A percentile compares a stretch with the other conserved stretches of the same genome.
phyloP scores from a whole-genome alignment of 768 basidiomycete species.

The Crepidotus variabilis region DNA sequence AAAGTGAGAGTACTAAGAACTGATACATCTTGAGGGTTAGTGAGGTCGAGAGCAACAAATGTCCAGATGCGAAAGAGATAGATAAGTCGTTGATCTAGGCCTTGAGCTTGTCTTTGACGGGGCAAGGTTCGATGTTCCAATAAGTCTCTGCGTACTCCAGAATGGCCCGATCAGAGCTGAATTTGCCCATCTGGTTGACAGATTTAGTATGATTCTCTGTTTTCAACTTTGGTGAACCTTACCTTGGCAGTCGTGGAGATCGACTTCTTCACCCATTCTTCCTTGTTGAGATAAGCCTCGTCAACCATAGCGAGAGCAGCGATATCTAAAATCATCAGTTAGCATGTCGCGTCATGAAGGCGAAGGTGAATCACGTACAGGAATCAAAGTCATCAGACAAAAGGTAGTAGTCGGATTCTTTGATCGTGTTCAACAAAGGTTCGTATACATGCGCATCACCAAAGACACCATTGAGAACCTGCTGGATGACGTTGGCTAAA shows the following conservation, averaged over 20 bases:
- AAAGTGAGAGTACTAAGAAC: too few species aligned
- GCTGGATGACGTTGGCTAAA: constrained; percentile 74
- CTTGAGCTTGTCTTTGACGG: neutral
- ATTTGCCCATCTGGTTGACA: constrained; percentile 80
- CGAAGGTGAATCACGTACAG: constrained; percentile 42
- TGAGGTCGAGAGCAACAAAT: too few species aligned
- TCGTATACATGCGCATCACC: constrained; percentile 83
- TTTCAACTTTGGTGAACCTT: neutral
- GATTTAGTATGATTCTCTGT: neutral
- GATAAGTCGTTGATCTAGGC: neutral
- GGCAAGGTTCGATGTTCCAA: constrained; percentile 66
- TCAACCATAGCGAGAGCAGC: constrained; percentile 85
- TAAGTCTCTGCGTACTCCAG: constrained; percentile 88
- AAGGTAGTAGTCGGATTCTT: constrained; percentile 75
- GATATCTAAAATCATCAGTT: constrained; percentile 49
- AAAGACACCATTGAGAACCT: constrained; percentile 74
- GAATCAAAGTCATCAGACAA: constrained; percentile 94
- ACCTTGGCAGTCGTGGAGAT: constrained; percentile 81
- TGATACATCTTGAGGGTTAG: too few species aligned
- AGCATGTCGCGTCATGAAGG: neutral
- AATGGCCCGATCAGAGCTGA: constrained; percentile 92
- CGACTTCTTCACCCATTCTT: constrained; percentile 90
- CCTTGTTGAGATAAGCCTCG: constrained; percentile 77
- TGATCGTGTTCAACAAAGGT: constrained; percentile 77
- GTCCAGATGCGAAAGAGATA: neutral